Evolutionary conservation across 257 asterid genomes (phyloP).

Genomic region (Leptodermis oblonga): DNA sequence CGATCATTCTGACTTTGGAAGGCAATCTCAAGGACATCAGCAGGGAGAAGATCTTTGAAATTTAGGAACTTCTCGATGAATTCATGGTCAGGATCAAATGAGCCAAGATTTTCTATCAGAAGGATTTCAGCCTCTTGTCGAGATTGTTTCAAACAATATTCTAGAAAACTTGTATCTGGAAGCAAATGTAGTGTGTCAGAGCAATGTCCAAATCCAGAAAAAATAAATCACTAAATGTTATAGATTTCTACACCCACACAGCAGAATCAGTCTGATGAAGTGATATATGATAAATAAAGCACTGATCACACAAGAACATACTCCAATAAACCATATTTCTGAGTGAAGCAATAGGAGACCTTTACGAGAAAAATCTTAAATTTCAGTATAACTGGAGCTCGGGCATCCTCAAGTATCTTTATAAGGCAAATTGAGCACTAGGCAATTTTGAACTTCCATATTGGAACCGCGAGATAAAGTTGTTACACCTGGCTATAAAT

Average conservation of each 20-base stretch:
- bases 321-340: neutral
- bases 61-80: slow-evolving; percentile 85
- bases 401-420: neutral
- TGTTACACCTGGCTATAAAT: neutral
- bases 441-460: neutral
- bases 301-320: neutral
- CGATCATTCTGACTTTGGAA: slow-evolving; percentile 45
- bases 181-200: slow-evolving; percentile 1
- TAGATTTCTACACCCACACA: neutral
- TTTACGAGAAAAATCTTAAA: too few relatives aligned
- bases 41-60: slow-evolving; percentile 75
- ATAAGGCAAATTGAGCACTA: neutral
- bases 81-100: slow-evolving; percentile 70
- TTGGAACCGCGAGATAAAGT: neutral
- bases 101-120: slow-evolving; percentile 74
- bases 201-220: neutral
- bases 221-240: neutral
- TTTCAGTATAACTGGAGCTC: too few relatives aligned
- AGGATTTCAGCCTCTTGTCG: slow-evolving; percentile 83
- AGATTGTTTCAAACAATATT: slow-evolving; percentile 74
- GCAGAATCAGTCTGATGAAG: neutral
- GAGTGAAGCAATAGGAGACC: neutral
- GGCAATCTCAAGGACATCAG: slow-evolving; percentile 74
- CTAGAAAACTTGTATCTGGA: slow-evolving; percentile 82
- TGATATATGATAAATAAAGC: neutral